Evolutionary conservation across 345 rosid genomes (phyloP), one percentile per base, ranked within the genome.

Genomic region (Trapa incisa): DNA sequence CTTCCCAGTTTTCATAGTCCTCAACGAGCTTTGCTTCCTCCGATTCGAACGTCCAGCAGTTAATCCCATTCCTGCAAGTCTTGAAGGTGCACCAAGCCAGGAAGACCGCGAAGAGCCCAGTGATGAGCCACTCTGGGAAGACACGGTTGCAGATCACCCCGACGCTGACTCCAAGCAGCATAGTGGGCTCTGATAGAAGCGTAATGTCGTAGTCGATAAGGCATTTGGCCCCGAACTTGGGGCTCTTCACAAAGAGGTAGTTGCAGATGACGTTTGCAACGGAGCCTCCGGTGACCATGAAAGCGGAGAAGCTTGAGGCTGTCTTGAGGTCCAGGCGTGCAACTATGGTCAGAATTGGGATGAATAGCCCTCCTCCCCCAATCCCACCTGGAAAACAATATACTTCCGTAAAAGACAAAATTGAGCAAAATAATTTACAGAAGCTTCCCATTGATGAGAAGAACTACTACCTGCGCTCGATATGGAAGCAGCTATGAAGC

Each of bases 221-320:
- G 61, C 76, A 64, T 71, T 75, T 79, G 1, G 76, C 80, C 22
- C 87, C 85, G 47, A 69, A 73, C 65, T 69, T 85, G 43, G 80
- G 71, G 71, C 79, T 77, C 67, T 61, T 76, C 14, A 76, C 48
- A 45, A 80, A 72, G 68, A 84, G 16, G 38, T 32, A 65, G 66
- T 83, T 74, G 78, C 73, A 85, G 47, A 84, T 66, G 9, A 90
- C 94, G 47, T 93, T 93, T 0, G 94, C 97, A 29, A 82, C 50
- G 0, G 98, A 90, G 6, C 98, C 96, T 33, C 94, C 97, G 0
- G 97, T 83, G 58, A 93, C 97, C 98, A 90, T 90, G 72, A 93
- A 88, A 74, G 92, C 94, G 47, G 98, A 90, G 80, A 87, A 88
- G 68, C 82, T 66, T 0, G 96, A 81, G 9, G 98, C 98, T 17